Base-by-base conservation (phyloP, 768 basidiomycete genomes). In the Calocybe gangraenosa region DNA sequence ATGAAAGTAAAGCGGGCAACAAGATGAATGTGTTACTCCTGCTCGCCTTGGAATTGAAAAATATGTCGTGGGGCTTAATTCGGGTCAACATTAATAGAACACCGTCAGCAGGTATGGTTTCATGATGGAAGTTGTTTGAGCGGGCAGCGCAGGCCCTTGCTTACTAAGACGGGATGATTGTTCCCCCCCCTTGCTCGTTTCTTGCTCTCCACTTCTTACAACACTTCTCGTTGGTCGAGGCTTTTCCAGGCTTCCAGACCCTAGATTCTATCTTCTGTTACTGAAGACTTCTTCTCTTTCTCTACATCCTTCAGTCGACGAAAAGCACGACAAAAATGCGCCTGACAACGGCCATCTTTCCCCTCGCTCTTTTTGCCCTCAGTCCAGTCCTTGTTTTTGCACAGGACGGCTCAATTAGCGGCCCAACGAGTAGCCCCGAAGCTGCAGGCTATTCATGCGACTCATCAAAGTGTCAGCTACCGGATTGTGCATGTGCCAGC, bases 401-500 rank as follows among this genome's bases (percentile, higher is more conserved):
- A 15, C 72, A 75, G 44, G 82, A 84, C 47, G 83, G 82, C 17
- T 49, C 53, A 2, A 66, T 85, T n/a, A 54, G 57, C 34, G 81
- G 80, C 3, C 73, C 81, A 3, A 75, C 75, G 6, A 69, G 68
- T 22, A 78, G 76, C 42, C 31, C 73, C 7, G 60, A 58, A 4
- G 79, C 84, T 22, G 79, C 82, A 0, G 81, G 79, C 7, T 89
- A 91, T 62, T 79, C 77, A 7, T 90, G 87, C 58, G 83, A 88
- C 54, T 23, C 83, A 0, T 62, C 62, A 9, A 65, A 70, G 48
- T 91, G 87, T 66, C 67, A 78, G 65, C 70, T 88, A 4, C 87
- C 87, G 0, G 64, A 69, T 41, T 91, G 87, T 58, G 73, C 79
- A 56, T 88, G 85, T 54, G 87, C 87, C 3, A 86, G 82, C 54